Evolutionary conservation across 345 rosid species (phyloP).

Genomic region (Hibiscus syriacus): DNA sequence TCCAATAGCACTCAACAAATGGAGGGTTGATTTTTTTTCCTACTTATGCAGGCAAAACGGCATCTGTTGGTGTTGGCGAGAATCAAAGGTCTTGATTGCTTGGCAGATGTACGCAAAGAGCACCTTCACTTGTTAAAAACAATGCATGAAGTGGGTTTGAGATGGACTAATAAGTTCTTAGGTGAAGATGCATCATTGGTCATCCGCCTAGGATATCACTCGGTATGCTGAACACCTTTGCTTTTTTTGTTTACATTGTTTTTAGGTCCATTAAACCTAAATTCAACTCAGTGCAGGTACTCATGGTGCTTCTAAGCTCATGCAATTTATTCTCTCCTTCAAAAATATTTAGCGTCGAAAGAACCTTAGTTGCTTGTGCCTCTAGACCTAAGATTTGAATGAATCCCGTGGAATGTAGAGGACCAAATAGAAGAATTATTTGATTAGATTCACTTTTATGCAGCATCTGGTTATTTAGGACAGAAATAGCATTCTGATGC

Average conservation of each 20-base stretch:
- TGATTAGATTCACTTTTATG: not conserved
- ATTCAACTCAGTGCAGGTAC: not conserved
- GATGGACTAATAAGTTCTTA: slow-evolving; percentile 63
- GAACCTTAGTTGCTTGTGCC: not conserved
- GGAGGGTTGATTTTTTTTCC: not conserved
- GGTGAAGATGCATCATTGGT: slow-evolving; percentile 57
- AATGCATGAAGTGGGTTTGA: slow-evolving; percentile 71
- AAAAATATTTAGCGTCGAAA: not conserved
- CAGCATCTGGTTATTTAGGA: not conserved
- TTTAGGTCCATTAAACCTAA: not conserved
- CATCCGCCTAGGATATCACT: slow-evolving; percentile 95
- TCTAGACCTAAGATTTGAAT: not conserved
- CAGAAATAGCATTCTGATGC: not conserved
- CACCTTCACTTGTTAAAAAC: slow-evolving; percentile 47
- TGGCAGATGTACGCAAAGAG: slow-evolving; percentile 59
- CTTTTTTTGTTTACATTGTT: not conserved
- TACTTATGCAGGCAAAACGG: slow-evolving; percentile 51
- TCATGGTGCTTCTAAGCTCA: not conserved
- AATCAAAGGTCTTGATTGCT: slow-evolving; percentile 46
- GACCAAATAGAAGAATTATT: not conserved
- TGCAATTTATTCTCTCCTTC: not conserved
- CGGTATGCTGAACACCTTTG: slow-evolving; percentile 31
- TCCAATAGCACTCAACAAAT: not conserved
- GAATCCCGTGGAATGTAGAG: not conserved
- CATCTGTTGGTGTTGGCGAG: slow-evolving; percentile 70